phyloP scores from a whole-genome alignment of 441 rosid species.

The Pelargonium cotyledonis region DNA sequence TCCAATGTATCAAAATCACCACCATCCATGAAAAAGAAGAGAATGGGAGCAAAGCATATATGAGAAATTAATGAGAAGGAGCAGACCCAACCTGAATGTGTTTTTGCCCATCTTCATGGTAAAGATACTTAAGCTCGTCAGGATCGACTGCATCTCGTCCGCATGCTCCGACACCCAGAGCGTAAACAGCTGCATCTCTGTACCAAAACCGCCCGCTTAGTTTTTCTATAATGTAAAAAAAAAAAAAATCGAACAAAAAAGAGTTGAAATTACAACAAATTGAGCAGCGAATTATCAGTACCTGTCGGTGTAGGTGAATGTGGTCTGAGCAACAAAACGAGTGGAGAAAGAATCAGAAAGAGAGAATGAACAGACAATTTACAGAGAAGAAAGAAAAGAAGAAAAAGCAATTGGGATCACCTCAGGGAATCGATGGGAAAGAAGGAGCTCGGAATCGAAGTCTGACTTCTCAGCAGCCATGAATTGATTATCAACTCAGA shows the following conservation, averaged over 20 bases:
- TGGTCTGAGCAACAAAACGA: not conserved
- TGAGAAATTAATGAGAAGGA: not conserved
- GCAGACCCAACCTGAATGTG: constrained; percentile 48
- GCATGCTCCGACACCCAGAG: constrained; percentile 85
- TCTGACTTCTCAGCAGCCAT: not conserved
- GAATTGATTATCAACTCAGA: not conserved
- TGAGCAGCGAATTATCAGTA: not conserved
- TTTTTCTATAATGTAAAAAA: too few species aligned
- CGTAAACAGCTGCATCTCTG: constrained; percentile 78
- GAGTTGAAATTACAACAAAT: not conserved
- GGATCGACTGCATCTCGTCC: constrained; percentile 56
- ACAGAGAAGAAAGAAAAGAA: not conserved
- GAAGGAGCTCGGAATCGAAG: not conserved
- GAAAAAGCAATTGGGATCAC: not conserved
- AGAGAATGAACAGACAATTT: not conserved
- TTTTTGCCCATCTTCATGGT: constrained; percentile 64
- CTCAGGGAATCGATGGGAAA: constrained; percentile 1
- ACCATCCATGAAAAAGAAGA: not conserved
- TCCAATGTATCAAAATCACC: too few species aligned
- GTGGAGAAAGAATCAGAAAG: not conserved
- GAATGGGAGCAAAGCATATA: not conserved
- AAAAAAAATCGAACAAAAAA: not conserved
- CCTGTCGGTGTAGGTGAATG: not conserved
- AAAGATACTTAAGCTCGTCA: constrained; percentile 71
- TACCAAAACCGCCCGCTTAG: not conserved